Percentiles rank a stretch among this genome's conserved stretches.
phyloP scores from a whole-genome alignment of 164 flowering plant species.

The Akebia trifoliata region DNA sequence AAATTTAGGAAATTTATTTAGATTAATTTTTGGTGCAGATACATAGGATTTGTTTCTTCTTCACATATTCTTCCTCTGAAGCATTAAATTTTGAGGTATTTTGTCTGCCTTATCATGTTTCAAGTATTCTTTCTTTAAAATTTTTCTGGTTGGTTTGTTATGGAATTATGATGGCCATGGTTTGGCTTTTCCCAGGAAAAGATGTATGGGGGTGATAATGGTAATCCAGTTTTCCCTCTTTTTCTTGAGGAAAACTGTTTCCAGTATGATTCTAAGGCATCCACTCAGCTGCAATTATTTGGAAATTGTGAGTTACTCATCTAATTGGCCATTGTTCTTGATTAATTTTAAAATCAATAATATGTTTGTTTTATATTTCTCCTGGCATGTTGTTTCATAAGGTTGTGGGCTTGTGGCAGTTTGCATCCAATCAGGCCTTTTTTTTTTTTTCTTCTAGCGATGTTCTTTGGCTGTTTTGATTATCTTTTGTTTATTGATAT shows the following conservation, averaged over 20 bases:
- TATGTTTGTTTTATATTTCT: too few relatives aligned
- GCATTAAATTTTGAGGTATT: conserved; percentile 3
- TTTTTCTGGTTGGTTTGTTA: neutral
- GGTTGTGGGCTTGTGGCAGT: too few relatives aligned
- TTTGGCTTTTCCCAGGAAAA: conserved; percentile 27
- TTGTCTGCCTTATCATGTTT: neutral
- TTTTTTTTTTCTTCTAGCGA: too few relatives aligned
- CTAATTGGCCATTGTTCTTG: neutral
- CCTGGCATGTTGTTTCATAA: too few relatives aligned
- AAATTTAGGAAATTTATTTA: conserved; percentile 2
- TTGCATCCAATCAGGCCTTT: too few relatives aligned
- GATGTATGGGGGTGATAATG: conserved; percentile 67
- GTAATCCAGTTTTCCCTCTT: conserved; percentile 34
- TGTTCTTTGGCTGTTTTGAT: too few relatives aligned
- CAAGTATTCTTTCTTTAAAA: neutral
- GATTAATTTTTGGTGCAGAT: conserved; percentile 2
- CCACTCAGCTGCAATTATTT: conserved; percentile 66
- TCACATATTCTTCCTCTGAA: neutral
- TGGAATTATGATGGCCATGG: neutral
- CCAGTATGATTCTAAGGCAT: conserved; percentile 40
- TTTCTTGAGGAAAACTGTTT: conserved; percentile 42
- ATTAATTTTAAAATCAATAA: too few relatives aligned
- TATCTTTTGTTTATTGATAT: too few relatives aligned
- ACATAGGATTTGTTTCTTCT: neutral
- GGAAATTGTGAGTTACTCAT: conserved; percentile 54